These are phyloP conservation scores for Epithele typhae DNA, from an alignment of 768 basidiomycete genomes.

Conservation along the genomic window DNA sequence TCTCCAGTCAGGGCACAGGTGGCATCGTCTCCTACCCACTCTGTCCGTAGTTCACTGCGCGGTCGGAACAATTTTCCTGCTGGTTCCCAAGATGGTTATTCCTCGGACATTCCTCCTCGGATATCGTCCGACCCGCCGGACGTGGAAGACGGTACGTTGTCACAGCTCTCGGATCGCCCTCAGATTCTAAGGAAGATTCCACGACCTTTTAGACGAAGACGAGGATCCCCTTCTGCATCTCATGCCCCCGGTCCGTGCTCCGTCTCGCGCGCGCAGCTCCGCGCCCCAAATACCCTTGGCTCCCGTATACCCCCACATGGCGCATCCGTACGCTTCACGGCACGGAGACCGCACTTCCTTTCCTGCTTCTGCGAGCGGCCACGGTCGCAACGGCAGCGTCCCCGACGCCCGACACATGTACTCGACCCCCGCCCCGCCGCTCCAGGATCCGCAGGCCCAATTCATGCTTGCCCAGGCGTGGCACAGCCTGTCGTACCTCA, in stretches of 20 bases:
- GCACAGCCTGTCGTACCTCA: conserved; percentile 36
- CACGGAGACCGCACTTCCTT: background rate
- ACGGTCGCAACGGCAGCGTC: background rate
- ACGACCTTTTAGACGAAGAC: no score
- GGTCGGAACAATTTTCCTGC: no score
- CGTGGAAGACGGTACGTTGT: conserved; percentile 10
- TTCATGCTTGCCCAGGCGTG: conserved; percentile 33
- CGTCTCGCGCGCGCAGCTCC: background rate
- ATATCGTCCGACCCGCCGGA: conserved; percentile 6
- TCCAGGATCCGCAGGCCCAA: conserved; percentile 10
- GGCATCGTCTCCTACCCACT: background rate
- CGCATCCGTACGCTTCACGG: conserved; percentile 1
- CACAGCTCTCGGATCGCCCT: background rate
- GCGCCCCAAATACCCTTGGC: conserved; percentile 1
- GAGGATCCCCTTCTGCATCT: background rate
- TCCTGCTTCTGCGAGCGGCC: background rate
- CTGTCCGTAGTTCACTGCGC: no score
- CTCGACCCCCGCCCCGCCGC: conserved; percentile 3
- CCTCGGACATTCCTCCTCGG: background rate
- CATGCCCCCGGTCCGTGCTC: background rate
- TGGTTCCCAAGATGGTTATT: background rate
- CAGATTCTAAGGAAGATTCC: no score
- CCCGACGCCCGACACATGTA: background rate
- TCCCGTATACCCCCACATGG: background rate
- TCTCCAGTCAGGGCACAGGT: background rate